Evolutionary conservation across 1,284 basidiomycete genomes (phyloP).

Genomic region (Porphyrellus sp.): DNA sequence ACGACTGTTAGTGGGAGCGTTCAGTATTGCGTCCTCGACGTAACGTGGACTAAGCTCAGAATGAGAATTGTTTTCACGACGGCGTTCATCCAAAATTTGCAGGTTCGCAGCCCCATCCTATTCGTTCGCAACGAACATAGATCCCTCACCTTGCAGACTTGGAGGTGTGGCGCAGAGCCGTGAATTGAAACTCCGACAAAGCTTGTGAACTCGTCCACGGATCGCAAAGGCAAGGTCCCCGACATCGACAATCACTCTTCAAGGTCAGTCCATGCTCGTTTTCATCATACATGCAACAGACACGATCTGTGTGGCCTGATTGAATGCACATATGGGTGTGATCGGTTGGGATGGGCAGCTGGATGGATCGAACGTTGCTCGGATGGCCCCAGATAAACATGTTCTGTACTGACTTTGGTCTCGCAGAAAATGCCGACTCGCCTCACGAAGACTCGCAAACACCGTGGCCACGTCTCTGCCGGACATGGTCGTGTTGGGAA

Average conservation of each 20-base stretch:
- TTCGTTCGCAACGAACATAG: not conserved
- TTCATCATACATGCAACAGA: constrained; percentile 14
- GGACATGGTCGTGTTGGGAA: constrained; percentile 99
- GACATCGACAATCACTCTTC: constrained; percentile 51
- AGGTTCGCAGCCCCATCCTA: constrained; percentile 51
- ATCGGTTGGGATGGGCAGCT: constrained; percentile 37
- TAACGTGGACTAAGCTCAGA: constrained; percentile 1
- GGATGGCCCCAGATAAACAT: constrained; percentile 34
- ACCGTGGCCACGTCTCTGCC: constrained; percentile 97
- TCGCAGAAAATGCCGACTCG: constrained; percentile 86
- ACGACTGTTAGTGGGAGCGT: not conserved
- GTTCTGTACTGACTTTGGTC: constrained; percentile 22
- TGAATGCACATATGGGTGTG: constrained; percentile 32
- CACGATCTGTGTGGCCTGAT: constrained; percentile 16
- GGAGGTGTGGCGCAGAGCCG: constrained; percentile 16
- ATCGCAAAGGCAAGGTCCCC: constrained; percentile 32
- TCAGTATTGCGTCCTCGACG: not conserved
- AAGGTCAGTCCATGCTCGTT: constrained; percentile 54
- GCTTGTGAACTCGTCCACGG: constrained; percentile 3
- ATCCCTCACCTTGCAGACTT: constrained; percentile 16
- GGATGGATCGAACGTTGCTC: constrained; percentile 43
- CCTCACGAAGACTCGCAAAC: constrained; percentile 96
- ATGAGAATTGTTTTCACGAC: constrained; percentile 46
- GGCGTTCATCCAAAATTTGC: constrained; percentile 67
- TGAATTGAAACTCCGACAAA: constrained; percentile 30